Evolutionary conservation across 305 asterid genomes (phyloP).

Genomic region (Nicotiana rustica): DNA sequence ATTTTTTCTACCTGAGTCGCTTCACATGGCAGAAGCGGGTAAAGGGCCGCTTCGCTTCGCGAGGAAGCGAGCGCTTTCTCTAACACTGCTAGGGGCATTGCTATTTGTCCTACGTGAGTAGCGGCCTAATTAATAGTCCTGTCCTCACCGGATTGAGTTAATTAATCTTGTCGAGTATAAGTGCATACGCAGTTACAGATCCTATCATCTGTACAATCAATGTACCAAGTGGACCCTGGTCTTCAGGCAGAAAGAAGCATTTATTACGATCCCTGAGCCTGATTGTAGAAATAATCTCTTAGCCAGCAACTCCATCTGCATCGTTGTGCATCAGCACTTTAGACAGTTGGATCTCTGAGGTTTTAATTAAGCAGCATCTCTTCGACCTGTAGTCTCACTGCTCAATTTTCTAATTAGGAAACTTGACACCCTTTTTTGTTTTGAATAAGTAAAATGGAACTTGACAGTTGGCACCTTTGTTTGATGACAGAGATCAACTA

Average conservation of each 20-base stretch:
- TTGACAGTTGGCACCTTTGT: neutral
- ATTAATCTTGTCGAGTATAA: neutral
- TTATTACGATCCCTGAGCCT: neutral
- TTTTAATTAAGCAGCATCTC: conserved; percentile 16
- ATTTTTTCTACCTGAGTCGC: too few relatives aligned
- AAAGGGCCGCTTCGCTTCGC: too few relatives aligned
- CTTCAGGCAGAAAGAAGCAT: neutral
- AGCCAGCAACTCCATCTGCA: neutral
- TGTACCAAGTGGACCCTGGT: conserved; percentile 7
- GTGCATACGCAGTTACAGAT: neutral
- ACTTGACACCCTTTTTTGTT: conserved; percentile 6
- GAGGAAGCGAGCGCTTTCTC: too few relatives aligned
- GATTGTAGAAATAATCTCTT: neutral
- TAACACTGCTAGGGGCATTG: neutral
- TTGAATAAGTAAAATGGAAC: neutral
- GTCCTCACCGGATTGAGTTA: neutral
- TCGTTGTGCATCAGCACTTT: neutral
- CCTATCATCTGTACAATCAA: neutral
- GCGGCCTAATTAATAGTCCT: neutral
- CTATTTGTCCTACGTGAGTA: conserved; percentile 14
- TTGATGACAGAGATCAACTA: neutral
- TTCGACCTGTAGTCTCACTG: neutral
- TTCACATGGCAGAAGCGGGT: too few relatives aligned
- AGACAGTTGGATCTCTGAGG: conserved; percentile 4
- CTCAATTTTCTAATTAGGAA: neutral